A percentile compares a stretch with the other conserved stretches of the same genome.
Conservation (phyloP, 768 basidiomycete species). For the Mycena sanguinolenta region DNA sequence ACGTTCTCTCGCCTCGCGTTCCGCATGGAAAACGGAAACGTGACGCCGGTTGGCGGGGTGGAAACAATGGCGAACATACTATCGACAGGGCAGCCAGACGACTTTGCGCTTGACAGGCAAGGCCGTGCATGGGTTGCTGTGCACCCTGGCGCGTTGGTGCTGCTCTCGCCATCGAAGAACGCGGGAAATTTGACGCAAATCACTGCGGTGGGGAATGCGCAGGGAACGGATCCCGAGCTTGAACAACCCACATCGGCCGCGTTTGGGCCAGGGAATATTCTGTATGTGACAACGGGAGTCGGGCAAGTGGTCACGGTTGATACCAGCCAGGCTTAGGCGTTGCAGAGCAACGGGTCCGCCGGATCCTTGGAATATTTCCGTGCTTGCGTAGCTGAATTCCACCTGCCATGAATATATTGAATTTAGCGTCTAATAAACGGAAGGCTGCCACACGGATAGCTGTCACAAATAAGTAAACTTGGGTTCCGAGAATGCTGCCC, state of each 20-base stretch:
- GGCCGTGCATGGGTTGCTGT: slow-evolving; percentile 25
- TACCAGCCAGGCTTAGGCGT: too few species aligned
- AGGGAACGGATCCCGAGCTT: slow-evolving; percentile 3
- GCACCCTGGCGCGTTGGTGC: slow-evolving; percentile 18
- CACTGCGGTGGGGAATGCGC: slow-evolving; percentile 4
- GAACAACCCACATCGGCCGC: slow-evolving; percentile 17
- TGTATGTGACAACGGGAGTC: slow-evolving; percentile 4
- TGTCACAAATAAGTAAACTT: too few species aligned
- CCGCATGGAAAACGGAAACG: not conserved
- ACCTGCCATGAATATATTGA: too few species aligned
- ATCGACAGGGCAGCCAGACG: not conserved
- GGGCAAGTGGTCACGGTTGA: too few species aligned
- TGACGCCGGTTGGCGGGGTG: not conserved
- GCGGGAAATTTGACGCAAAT: not conserved
- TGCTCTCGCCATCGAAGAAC: not conserved
- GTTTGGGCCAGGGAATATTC: not conserved
- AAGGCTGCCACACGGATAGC: too few species aligned
- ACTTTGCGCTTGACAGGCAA: slow-evolving; percentile 18
- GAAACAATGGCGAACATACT: not conserved
- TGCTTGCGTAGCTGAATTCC: too few species aligned
- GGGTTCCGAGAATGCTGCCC: too few species aligned
- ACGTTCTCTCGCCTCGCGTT: not conserved
- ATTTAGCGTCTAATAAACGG: too few species aligned
- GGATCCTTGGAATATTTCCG: too few species aligned
- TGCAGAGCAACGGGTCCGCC: too few species aligned